These are phyloP conservation scores for Globisporangium irregulare DNA, from an alignment of 352 stramenopile species.

Conservation along the genomic window DNA sequence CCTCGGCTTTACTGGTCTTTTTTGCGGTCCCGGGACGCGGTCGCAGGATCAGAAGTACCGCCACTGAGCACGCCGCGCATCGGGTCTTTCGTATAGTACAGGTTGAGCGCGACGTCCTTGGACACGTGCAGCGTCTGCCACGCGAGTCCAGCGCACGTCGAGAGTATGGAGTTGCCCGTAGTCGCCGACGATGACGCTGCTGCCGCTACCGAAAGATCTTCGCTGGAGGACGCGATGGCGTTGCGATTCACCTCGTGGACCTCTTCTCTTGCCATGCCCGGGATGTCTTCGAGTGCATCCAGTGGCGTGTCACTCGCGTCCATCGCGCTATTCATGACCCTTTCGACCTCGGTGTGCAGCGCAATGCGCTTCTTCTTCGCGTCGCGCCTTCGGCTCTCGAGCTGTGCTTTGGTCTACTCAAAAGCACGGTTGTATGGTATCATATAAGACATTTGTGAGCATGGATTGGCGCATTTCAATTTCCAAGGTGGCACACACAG, in stretches of 20 bases:
- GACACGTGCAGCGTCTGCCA: conserved; percentile 45
- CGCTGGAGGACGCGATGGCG: background rate
- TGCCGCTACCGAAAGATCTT: background rate
- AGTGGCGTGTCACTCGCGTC: conserved; percentile 23
- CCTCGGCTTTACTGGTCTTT: conserved; percentile 5
- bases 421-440: background rate
- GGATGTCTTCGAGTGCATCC: conserved; percentile 29
- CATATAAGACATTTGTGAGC: background rate
- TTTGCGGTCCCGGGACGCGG: background rate
- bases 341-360: conserved; percentile 57
- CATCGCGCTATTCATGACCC: conserved; percentile 38
- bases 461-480: background rate
- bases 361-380: conserved; percentile 29
- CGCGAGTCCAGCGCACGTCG: conserved; percentile 33
- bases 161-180: conserved; percentile 23
- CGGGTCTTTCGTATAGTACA: conserved; percentile 45
- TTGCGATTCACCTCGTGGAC: conserved; percentile 16
- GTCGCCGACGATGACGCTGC: conserved; percentile 8
- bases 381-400: conserved; percentile 46
- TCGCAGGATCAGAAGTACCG: background rate
- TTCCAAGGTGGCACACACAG: background rate
- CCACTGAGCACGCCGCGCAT: conserved; percentile 32
- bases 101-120: conserved; percentile 36
- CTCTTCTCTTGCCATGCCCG: conserved; percentile 26
- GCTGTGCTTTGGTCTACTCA: conserved; percentile 43